A percentile compares a stretch with the other conserved stretches of the same genome.
Evolutionary conservation across 495 filamentous ascomycete species (phyloP).

Genomic region (Penicillium steckii): DNA sequence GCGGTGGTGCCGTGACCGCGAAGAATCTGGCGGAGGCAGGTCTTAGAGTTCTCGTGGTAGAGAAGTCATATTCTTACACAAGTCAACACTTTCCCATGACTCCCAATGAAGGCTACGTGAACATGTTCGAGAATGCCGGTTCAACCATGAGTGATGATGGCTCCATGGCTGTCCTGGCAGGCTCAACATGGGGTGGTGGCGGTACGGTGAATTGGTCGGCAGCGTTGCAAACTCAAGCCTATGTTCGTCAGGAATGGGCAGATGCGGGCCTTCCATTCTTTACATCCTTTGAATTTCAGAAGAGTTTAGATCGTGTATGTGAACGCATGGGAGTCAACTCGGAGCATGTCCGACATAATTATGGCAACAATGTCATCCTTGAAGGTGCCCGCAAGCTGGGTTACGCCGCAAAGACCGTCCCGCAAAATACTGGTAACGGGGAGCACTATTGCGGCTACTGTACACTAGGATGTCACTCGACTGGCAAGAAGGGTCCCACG

Average conservation of each 20-base stretch:
- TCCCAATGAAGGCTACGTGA: constrained; percentile 49
- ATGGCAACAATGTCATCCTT: constrained; percentile 62
- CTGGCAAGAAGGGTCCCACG: constrained; percentile 74
- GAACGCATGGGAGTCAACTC: constrained; percentile 77
- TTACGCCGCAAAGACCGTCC: constrained; percentile 65
- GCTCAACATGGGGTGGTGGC: constrained; percentile 80
- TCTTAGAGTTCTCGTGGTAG: constrained; percentile 74
- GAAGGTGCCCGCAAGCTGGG: constrained; percentile 77
- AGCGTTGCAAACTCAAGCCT: constrained; percentile 76
- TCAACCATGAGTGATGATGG: constrained; percentile 59
- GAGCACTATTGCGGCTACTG: constrained; percentile 80
- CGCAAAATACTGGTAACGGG: constrained; percentile 72
- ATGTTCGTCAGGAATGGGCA: constrained; percentile 82
- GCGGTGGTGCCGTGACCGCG: constrained; percentile 80
- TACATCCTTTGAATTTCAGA: constrained; percentile 70
- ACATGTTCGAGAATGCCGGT: constrained; percentile 65
- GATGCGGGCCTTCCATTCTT: constrained; percentile 72
- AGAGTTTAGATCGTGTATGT: constrained; percentile 69
- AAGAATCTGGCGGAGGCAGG: constrained; percentile 77
- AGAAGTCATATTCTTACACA: constrained; percentile 75
- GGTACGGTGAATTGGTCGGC: constrained; percentile 89
- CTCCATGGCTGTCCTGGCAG: constrained; percentile 60
- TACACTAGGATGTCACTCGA: constrained; percentile 68
- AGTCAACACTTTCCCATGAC: constrained; percentile 73
- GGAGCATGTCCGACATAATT: constrained; percentile 66